Base-by-base conservation (phyloP, 2,329 filamentous ascomycete species). In the Xylariaceae sp. region DNA sequence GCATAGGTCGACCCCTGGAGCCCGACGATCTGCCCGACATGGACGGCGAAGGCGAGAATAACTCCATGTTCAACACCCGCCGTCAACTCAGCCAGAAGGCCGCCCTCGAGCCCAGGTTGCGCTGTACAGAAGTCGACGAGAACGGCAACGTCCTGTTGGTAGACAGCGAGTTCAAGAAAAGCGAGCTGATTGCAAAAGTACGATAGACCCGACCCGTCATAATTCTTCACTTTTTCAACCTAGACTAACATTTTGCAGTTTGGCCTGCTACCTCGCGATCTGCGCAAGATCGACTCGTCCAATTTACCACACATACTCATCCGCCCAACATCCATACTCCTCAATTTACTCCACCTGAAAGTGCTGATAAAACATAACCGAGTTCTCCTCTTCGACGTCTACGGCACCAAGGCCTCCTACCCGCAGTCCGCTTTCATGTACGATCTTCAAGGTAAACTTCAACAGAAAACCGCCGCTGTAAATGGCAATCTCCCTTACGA, bases 381-480 rank as follows among this genome's bases (percentile, higher is more conserved):
- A 19, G 90, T 99, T 6, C 81, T 99, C 19, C 85, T 99, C 5
- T 97, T 99, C 66, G 94, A 97, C 63, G 89, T 94, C 12, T 97
- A 96, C 69, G 94, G 94, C 30, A 94, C 90, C 38, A 91, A 90
- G 52, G 90, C 95, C 59, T 95, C 90, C 0, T 96, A 96, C 63
- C 90, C 92, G 31, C 94, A 97, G 68, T 96, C 90, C 4, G 83
- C 94, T 12, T 99, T 99, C 72, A 95, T 99, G 83, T 96, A 97
- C 70, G 94, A 97, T 64, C 74, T 99, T 17, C 90, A 97, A 68
- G 89, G 89, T 11, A 96, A 95, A 66, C 75, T 99, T 40, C 86
- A 89, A 55, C 90, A 96, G 64, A 92, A 90, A 67, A 78, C 83
- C 51, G 65, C 74, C 2, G 74, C 78, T 1, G 70, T 74, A n/a